phyloP scores from a whole-genome alignment of 345 rosid species.

The Bruguiera sexangula region DNA sequence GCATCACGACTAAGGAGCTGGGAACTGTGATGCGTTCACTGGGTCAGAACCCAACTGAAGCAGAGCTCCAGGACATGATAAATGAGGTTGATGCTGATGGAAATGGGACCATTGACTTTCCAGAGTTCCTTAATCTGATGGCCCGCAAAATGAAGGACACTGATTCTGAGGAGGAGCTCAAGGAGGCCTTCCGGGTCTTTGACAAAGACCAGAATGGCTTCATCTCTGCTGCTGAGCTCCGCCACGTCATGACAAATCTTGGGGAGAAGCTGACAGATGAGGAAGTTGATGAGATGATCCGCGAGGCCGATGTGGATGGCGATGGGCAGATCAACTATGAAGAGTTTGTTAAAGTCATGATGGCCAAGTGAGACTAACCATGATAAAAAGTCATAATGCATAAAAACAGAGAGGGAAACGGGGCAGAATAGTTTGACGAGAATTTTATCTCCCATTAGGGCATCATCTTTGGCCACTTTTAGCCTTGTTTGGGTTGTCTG shows the following conservation, averaged over 20 bases:
- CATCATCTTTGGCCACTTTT: constrained; percentile 19
- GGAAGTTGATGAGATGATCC: constrained; percentile 84
- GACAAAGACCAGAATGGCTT: constrained; percentile 86
- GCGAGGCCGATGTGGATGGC: constrained; percentile 90
- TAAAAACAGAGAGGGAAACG: constrained; percentile 23
- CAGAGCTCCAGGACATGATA: constrained; percentile 86
- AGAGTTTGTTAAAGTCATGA: constrained; percentile 85
- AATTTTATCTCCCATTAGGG: constrained; percentile 29
- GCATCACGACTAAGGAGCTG: constrained; percentile 84
- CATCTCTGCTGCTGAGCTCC: constrained; percentile 80
- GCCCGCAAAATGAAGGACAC: constrained; percentile 86
- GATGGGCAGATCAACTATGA: constrained; percentile 89
- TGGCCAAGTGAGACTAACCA: constrained; percentile 64
- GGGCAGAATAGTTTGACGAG: constrained; percentile 41
- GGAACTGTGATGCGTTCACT: constrained; percentile 83
- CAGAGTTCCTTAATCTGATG: constrained; percentile 78
- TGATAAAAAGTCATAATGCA: constrained; percentile 20
- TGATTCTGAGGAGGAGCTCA: constrained; percentile 83
- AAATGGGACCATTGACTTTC: constrained; percentile 78
- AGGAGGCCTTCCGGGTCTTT: constrained; percentile 80
- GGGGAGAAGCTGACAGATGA: constrained; percentile 86
- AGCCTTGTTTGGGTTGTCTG: constrained; percentile 29
- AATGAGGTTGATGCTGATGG: constrained; percentile 86
- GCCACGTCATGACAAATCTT: constrained; percentile 82
- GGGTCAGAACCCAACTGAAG: constrained; percentile 82